Evolutionary conservation across 2,329 filamentous ascomycete species (phyloP).

Genomic region (Lachnellula suecica): DNA sequence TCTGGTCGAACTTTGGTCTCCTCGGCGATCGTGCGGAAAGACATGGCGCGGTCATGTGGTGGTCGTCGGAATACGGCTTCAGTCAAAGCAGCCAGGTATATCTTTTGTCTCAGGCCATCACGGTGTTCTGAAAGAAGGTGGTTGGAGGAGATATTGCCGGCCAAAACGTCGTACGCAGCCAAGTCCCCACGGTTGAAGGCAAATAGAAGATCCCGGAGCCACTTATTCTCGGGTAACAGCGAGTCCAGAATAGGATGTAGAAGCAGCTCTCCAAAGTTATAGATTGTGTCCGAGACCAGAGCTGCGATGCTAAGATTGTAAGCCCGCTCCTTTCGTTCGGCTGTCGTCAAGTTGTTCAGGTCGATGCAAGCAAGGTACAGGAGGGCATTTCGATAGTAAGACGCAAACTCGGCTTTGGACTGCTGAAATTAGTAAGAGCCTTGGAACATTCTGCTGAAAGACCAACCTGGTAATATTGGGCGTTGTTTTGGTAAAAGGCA

Average conservation of each 20-base stretch:
- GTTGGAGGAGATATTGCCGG: slow-evolving; percentile 78
- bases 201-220: slow-evolving; percentile 94
- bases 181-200: slow-evolving; percentile 97
- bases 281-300: slow-evolving; percentile 90
- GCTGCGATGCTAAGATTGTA: slow-evolving; percentile 93
- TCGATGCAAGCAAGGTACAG: slow-evolving; percentile 97
- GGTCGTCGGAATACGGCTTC: slow-evolving; percentile 95
- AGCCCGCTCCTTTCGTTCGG: slow-evolving; percentile 78
- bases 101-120: slow-evolving; percentile 91
- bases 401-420: slow-evolving; percentile 86
- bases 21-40: slow-evolving; percentile 80
- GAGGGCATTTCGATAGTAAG: slow-evolving; percentile 96
- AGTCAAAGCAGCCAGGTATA: slow-evolving; percentile 92
- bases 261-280: slow-evolving; percentile 99
- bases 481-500: slow-evolving; percentile 92
- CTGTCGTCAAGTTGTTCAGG: slow-evolving; percentile 67
- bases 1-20: slow-evolving; percentile 90
- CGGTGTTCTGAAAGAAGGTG: slow-evolving; percentile 76
- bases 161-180: slow-evolving; percentile 79
- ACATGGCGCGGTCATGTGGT: slow-evolving; percentile 93
- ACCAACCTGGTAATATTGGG: slow-evolving; percentile 83
- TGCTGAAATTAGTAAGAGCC: slow-evolving; percentile 32
- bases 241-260: slow-evolving; percentile 93
- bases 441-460: background rate
- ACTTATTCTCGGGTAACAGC: slow-evolving; percentile 74